Evolutionary conservation across 768 basidiomycete species (phyloP).

Genomic region (Pulveroboletus sp.): DNA sequence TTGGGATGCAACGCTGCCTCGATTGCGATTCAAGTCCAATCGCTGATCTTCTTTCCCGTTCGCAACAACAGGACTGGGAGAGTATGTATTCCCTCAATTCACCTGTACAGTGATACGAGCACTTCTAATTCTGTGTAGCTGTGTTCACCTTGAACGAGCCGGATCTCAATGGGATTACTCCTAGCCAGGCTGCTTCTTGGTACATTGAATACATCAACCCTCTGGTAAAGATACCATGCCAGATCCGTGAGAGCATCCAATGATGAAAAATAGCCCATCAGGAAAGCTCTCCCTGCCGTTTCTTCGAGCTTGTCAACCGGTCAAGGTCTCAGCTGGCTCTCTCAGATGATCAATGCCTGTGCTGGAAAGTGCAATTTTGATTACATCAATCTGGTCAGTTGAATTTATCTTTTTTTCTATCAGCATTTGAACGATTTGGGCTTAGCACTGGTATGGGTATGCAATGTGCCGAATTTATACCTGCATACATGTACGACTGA

Average conservation of each 20-base stretch:
- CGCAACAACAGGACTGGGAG: slow-evolving; percentile 29
- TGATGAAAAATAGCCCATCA: slow-evolving; percentile 26
- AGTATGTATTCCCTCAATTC: slow-evolving; percentile 19
- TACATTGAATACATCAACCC: slow-evolving; percentile 37
- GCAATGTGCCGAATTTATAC: neutral
- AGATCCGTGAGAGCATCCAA: neutral
- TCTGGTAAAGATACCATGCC: slow-evolving; percentile 23
- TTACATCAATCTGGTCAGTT: slow-evolving; percentile 34
- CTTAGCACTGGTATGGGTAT: slow-evolving; percentile 32
- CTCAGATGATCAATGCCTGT: slow-evolving; percentile 35
- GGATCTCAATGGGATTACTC: slow-evolving; percentile 29
- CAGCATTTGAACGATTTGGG: neutral
- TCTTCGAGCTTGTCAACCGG: slow-evolving; percentile 32
- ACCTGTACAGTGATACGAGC: neutral
- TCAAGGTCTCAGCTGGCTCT: slow-evolving; percentile 35
- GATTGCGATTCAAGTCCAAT: slow-evolving; percentile 39
- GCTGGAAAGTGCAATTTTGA: slow-evolving; percentile 33
- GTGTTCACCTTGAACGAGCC: slow-evolving; percentile 39
- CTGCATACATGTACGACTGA: neutral
- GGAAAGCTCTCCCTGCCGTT: slow-evolving; percentile 38
- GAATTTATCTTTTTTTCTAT: neutral
- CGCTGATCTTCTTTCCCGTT: slow-evolving; percentile 29
- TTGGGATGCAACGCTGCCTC: slow-evolving; percentile 38
- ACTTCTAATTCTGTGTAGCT: slow-evolving; percentile 8
- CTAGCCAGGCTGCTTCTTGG: slow-evolving; percentile 34